Conservation (phyloP, 345 rosid genomes). For the Clarkia xantiana region DNA sequence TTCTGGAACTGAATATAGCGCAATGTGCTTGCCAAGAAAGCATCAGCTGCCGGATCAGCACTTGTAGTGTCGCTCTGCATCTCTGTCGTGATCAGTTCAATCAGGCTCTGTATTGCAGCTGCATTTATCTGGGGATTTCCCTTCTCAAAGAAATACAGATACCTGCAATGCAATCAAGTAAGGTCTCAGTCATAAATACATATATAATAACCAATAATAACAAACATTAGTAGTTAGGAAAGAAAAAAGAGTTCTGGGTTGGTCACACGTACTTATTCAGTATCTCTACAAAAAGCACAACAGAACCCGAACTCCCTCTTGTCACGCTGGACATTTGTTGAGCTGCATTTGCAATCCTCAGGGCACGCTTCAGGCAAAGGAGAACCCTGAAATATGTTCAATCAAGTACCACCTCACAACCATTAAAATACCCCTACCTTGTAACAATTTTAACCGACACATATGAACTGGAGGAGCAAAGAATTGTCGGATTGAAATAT, state of each 20-base stretch:
- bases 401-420: neutral
- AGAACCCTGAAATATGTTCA: conserved; percentile 40
- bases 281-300: conserved; percentile 75
- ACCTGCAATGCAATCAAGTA: conserved; percentile 27
- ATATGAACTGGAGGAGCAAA: neutral
- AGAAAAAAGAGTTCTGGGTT: neutral
- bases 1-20: conserved; percentile 81
- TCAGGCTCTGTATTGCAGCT: conserved; percentile 64
- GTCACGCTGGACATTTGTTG: conserved; percentile 73
- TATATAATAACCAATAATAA: too few relatives aligned
- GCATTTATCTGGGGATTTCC: conserved; percentile 63
- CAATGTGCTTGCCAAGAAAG: conserved; percentile 65
- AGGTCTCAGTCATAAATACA: too few relatives aligned
- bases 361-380: conserved; percentile 82
- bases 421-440: neutral
- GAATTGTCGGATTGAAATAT: too few relatives aligned
- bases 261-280: conserved; percentile 75
- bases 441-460: too few relatives aligned
- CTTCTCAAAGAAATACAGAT: conserved; percentile 85
- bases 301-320: conserved; percentile 73
- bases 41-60: conserved; percentile 54
- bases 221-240: too few relatives aligned
- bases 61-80: conserved; percentile 62
- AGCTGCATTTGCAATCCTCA: conserved; percentile 91
- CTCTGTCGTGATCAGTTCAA: conserved; percentile 59